Evolutionary conservation across 1,284 basidiomycete genomes (phyloP).

Genomic region (Bjerkandera adusta): DNA sequence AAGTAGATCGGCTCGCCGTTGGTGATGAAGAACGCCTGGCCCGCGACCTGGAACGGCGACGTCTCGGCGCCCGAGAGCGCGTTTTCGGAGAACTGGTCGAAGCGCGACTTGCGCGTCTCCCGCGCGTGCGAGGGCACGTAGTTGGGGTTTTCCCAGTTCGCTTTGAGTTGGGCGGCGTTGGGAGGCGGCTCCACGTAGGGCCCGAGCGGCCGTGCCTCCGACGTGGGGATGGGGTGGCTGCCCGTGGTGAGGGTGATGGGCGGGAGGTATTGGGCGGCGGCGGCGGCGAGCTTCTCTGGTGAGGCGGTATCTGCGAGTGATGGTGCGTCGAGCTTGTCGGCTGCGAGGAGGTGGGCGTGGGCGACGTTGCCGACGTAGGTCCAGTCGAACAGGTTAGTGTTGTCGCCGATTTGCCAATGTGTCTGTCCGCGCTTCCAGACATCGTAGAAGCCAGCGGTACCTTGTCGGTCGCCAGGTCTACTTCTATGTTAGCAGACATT

Average conservation of each 20-base stretch:
- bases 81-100: constrained; percentile 65
- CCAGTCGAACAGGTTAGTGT: constrained; percentile 95
- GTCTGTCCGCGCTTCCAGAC: constrained; percentile 85
- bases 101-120: constrained; percentile 73
- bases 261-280: constrained; percentile 46
- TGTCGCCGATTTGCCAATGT: constrained; percentile 92
- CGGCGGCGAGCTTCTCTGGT: constrained; percentile 35
- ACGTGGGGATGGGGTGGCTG: constrained; percentile 69
- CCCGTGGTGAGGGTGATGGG: constrained; percentile 65
- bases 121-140: constrained; percentile 42
- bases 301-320: constrained; percentile 42
- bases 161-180: constrained; percentile 57
- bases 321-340: constrained; percentile 71
- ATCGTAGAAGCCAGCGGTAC: constrained; percentile 77
- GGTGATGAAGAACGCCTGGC: constrained; percentile 96
- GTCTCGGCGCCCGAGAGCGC: constrained; percentile 48
- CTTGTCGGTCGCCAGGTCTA: constrained; percentile 91
- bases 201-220: constrained; percentile 74
- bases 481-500: no score
- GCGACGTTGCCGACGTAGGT: constrained; percentile 98
- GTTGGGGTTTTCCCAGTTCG: constrained; percentile 56
- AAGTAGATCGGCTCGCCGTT: constrained; percentile 96
- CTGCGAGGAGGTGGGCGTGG: constrained; percentile 91
- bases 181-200: constrained; percentile 66
- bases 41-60: constrained; percentile 60